Evolutionary conservation across 2,329 filamentous ascomycete species (phyloP).

Genomic region (Colletotrichum eleusines): DNA sequence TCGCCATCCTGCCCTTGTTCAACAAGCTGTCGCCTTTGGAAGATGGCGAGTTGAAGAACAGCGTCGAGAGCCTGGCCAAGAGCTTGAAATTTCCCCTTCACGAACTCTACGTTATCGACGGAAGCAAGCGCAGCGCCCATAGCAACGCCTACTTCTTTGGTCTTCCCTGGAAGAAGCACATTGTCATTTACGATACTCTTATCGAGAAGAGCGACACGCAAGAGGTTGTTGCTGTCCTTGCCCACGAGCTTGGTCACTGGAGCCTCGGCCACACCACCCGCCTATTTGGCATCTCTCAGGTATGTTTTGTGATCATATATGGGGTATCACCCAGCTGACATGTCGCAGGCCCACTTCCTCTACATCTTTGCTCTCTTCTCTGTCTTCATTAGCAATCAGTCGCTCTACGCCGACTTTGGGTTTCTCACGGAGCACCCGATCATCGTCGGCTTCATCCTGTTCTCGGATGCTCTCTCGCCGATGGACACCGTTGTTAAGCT

Average conservation of each 20-base stretch:
- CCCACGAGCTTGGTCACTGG: conserved; percentile 98
- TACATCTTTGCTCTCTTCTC: conserved; percentile 98
- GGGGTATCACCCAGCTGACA: conserved; percentile 12
- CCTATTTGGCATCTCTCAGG: conserved; percentile 87
- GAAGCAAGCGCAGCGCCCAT: conserved; percentile 87
- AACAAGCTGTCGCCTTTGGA: conserved; percentile 97
- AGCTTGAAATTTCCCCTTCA: conserved; percentile 91
- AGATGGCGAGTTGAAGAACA: conserved; percentile 86
- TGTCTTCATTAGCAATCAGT: conserved; percentile 95
- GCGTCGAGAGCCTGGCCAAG: conserved; percentile 85
- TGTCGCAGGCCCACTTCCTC: conserved; percentile 84
- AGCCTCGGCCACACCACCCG: conserved; percentile 94
- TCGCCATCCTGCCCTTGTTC: conserved; percentile 93
- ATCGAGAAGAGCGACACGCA: conserved; percentile 94
- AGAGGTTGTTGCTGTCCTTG: conserved; percentile 94
- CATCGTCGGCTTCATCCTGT: conserved; percentile 96
- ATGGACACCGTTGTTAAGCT: conserved; percentile 97
- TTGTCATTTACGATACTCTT: conserved; percentile 98
- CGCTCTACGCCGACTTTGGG: conserved; percentile 90
- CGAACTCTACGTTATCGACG: conserved; percentile 94
- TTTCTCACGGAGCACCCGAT: conserved; percentile 87
- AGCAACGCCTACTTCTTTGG: conserved; percentile 97
- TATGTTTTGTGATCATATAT: conserved; percentile 52
- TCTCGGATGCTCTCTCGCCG: conserved; percentile 94
- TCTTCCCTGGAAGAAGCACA: conserved; percentile 99